Percentiles rank a stretch among this genome's conserved stretches.
phyloP scores from a whole-genome alignment of 148 eudicot genomes.

The Drosera capensis region DNA sequence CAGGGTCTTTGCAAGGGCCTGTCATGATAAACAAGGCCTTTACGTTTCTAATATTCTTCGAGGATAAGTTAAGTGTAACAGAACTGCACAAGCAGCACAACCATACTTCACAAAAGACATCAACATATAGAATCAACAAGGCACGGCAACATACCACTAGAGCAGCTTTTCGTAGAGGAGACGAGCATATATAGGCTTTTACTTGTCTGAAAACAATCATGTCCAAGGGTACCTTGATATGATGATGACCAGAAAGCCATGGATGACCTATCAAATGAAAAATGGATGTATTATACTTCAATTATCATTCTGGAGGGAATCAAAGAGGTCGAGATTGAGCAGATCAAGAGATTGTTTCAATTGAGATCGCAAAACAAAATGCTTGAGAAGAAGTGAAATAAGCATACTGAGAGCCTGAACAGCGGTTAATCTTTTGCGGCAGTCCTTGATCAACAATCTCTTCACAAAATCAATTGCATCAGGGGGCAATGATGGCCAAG shows the following conservation, averaged over 20 bases:
- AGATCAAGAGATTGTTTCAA: neutral
- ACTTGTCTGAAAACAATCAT: neutral
- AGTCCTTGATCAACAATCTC: constrained; percentile 36
- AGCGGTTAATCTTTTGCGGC: constrained; percentile 41
- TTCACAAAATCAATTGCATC: constrained; percentile 71
- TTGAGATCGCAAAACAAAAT: neutral
- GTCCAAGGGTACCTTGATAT: neutral
- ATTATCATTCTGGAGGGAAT: neutral
- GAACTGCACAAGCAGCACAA: too few species aligned
- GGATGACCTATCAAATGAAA: neutral
- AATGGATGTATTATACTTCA: neutral
- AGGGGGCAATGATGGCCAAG: constrained; percentile 55
- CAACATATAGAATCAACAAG: too few species aligned
- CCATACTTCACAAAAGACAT: too few species aligned
- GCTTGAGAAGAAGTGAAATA: too few species aligned
- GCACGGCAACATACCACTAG: neutral
- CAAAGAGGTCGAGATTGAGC: neutral
- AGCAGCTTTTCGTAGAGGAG: neutral
- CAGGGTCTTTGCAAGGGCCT: neutral
- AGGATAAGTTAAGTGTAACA: too few species aligned
- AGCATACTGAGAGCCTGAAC: constrained; percentile 49
- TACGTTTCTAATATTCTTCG: too few species aligned
- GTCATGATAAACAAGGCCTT: neutral
- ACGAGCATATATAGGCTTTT: neutral
- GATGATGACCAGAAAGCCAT: neutral